Evolutionary conservation across 768 basidiomycete species (phyloP).

Genomic region (Gloeopeniophorella convolvens): DNA sequence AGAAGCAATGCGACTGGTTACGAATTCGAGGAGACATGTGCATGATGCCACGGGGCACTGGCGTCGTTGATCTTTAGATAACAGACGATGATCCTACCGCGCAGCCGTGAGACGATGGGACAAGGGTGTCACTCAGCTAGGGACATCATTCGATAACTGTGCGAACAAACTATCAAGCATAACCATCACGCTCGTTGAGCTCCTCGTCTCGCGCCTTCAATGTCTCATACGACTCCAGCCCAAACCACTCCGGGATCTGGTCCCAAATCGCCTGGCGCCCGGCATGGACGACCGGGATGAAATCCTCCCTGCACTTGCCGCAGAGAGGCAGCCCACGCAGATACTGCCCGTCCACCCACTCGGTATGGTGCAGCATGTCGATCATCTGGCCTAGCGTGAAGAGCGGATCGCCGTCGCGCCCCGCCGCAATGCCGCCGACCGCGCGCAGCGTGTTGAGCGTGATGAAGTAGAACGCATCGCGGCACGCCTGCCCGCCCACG

Average conservation of each 20-base stretch:
- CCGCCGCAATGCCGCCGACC: slow-evolving; percentile 63
- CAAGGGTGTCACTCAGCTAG: too few relatives aligned
- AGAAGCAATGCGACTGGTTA: too few relatives aligned
- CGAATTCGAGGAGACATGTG: too few relatives aligned
- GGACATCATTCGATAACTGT: too few relatives aligned
- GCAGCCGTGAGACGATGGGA: too few relatives aligned
- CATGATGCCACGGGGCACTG: too few relatives aligned
- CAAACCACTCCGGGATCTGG: slow-evolving; percentile 56
- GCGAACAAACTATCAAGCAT: too few relatives aligned
- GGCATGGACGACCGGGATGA: slow-evolving; percentile 34
- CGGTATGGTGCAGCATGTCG: slow-evolving; percentile 66
- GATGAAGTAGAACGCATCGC: slow-evolving; percentile 71
- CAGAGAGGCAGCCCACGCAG: slow-evolving; percentile 52
- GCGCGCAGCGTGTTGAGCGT: slow-evolving; percentile 65
- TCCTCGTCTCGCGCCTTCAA: slow-evolving; percentile 17
- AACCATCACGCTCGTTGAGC: slow-evolving; percentile 14
- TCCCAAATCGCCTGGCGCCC: slow-evolving; percentile 59
- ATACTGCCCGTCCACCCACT: slow-evolving; percentile 55
- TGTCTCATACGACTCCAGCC: slow-evolving; percentile 3
- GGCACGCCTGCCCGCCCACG: slow-evolving; percentile 38
- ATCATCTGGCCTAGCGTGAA: slow-evolving; percentile 61
- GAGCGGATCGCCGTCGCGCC: slow-evolving; percentile 69
- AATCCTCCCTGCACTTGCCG: slow-evolving; percentile 42
- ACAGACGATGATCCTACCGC: too few relatives aligned
- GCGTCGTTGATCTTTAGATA: too few relatives aligned